Base-by-base conservation (phyloP, 1,284 basidiomycete species). In the Trichosporon asahii region DNA sequence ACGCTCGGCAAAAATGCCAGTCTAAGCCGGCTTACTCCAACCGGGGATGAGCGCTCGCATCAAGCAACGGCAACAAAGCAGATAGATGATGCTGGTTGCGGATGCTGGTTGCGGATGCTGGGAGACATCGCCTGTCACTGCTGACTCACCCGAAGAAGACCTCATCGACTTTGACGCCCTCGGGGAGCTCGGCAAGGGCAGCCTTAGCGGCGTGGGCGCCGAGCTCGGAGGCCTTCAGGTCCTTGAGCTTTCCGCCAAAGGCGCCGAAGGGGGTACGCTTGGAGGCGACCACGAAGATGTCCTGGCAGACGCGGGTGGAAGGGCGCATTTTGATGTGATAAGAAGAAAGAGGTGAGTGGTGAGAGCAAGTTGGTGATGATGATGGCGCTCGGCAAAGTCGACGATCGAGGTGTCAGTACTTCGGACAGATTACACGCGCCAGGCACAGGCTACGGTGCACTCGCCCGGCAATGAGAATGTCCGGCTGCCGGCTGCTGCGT, bases 251-350 rank as follows among this genome's bases (percentile, higher is more conserved):
- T 69, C 86, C 86, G 27, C 86, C 86, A 71, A 86, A 87, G 0
- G 86, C 84, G 27, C 86, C 86, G 71, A 87, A 87, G 6, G 86
- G 85, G 0, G 86, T 87, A n/a, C 86, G 82, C 70, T 83, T 81
- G 11, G 80, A 78, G 61, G 81, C 72, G 40, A 80, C 81, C 71
- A 82, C 79, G 71, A 76, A 82, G 3, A 80, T 76, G 63, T 82
- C 78, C 9, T 71, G 76, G 63, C 69, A 53, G 53, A 64, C 61
- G 55, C 53, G 66, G 25, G 66, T 66, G 44, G 68, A 65, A 63
- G 68, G 65, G 35, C 53, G 64, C 70, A 71, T 71, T 44, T 37
- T 69, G 65, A 21, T 23, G 67, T 12, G 44, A 37, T 3, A 12
- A 3, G 18, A 12, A 3, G 18, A 27, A 60, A 31, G 66, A 11